Conservation (phyloP, 768 basidiomycete species). For the Leccinellum albellum region DNA sequence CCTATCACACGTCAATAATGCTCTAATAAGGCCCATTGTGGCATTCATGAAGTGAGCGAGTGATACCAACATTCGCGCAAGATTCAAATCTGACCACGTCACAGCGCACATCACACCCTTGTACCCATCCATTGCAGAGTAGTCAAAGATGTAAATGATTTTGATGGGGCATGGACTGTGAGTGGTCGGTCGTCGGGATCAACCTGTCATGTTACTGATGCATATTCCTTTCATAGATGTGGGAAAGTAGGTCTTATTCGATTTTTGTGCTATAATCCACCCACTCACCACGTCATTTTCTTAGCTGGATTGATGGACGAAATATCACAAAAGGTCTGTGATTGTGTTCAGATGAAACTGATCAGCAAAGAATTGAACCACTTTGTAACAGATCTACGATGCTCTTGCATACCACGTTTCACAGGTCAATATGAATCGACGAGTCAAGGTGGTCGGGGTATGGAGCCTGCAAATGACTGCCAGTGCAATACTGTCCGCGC, state of each 20-base stretch:
- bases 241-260: conserved; percentile 68
- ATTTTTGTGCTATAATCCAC: background rate
- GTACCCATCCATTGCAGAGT: conserved; percentile 92
- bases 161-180: conserved; percentile 96
- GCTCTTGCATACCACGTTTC: conserved; percentile 95
- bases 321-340: conserved; percentile 72
- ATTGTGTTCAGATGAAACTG: background rate
- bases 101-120: conserved; percentile 87
- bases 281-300: conserved; percentile 12
- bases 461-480: conserved; percentile 97
- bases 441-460: conserved; percentile 84
- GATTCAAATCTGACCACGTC: conserved; percentile 4
- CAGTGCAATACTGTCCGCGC: conserved; percentile 73
- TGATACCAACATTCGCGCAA: background rate
- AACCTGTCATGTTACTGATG: background rate
- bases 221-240: conserved; percentile 54
- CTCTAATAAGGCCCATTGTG: conserved; percentile 91
- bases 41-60: conserved; percentile 91
- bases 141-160: conserved; percentile 77
- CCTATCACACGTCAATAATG: conserved; percentile 88
- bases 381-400: conserved; percentile 64
- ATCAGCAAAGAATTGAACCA: background rate
- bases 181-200: conserved; percentile 28
- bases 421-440: conserved; percentile 83
- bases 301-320: conserved; percentile 91